Conservation (phyloP, 2,329 filamentous ascomycete genomes). For the Alternaria incomplexa region DNA sequence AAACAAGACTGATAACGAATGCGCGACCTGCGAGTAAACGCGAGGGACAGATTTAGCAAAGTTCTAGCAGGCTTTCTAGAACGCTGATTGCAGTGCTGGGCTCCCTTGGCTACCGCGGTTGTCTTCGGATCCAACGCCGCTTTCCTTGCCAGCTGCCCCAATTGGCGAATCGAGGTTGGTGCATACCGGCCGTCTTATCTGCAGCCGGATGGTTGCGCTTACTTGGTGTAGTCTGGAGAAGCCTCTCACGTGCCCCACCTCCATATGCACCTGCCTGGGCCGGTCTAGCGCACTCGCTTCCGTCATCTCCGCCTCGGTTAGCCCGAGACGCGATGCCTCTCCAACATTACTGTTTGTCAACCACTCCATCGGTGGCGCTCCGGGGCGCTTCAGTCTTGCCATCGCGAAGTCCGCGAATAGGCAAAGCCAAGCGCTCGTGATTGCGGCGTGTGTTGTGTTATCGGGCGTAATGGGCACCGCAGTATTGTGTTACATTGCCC, state of each 20-base stretch:
- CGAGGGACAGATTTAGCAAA: neutral
- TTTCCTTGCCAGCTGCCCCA: slow-evolving; percentile 33
- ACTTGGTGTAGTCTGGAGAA: slow-evolving; percentile 17
- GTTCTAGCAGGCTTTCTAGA: slow-evolving; percentile 34
- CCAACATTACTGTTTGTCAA: slow-evolving; percentile 19
- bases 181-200: slow-evolving; percentile 13
- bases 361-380: slow-evolving; percentile 19
- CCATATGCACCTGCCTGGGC: slow-evolving; percentile 5
- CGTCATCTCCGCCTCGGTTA: slow-evolving; percentile 16
- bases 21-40: neutral
- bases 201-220: slow-evolving; percentile 14
- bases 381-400: slow-evolving; percentile 11
- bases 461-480: slow-evolving; percentile 8
- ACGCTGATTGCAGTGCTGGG: slow-evolving; percentile 8
- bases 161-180: slow-evolving; percentile 11
- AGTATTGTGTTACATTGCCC: slow-evolving; percentile 20
- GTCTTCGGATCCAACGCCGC: slow-evolving; percentile 15
- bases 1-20: slow-evolving; percentile 23
- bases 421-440: slow-evolving; percentile 6
- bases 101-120: slow-evolving; percentile 19
- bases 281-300: neutral
- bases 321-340: slow-evolving; percentile 5
- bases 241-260: slow-evolving; percentile 24
- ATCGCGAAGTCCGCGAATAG: neutral
- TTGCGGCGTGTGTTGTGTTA: slow-evolving; percentile 15